Evolutionary conservation across 106 monocot species (phyloP), one percentile per base, ranked within the genome.

Genomic region (Gastrodia elata): DNA sequence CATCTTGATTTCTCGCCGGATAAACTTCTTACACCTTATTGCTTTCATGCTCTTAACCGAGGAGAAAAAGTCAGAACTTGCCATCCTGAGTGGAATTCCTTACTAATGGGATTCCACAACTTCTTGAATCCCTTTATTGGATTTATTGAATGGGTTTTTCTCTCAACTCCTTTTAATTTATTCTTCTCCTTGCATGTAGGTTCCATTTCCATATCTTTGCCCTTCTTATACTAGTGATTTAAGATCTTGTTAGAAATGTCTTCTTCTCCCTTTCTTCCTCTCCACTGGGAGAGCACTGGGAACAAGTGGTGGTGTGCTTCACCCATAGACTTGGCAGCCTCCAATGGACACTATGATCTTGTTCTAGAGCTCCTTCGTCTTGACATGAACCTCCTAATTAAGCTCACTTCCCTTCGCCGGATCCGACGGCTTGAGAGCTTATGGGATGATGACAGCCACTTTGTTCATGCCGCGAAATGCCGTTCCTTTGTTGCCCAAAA

Each of bases 291-390:
- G 85, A 91, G 88, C 82, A 89, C 93, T 0, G 90, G 92, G 2
- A 89, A 93, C 75, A 90, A 88, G 67, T 98, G 93, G 91, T 98
- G 98, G 98, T 98, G 83, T 57, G 98, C 93, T 11, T 88, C 91
- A 18, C 93, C 98, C 0, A 84, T 92, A 25, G 97, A 97, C 65
- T 90, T 85, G 82, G 97, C 93, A 1, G 93, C 97, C 2, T 90
- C 97, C 30, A 97, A 84, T 8, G 93, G 91, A 57, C 91, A 98
- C 77, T 93, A 85, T 39, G 98, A 93, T 74, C 76, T 98, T 44
- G 93, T 98, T 42, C 91, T 88, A 1, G 88, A 98, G 73, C 97
- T 98, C 38, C 87, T 98, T 46, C 87, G 80, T 35, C 79, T 90
- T 8, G 98, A 98, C 79, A 71, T 85, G 38, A 98, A 93, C 76